A percentile compares a stretch with the other conserved stretches of the same genome.
These are phyloP conservation scores for Clonostachys byssicola DNA, from an alignment of 2,329 filamentous ascomycete species.

Conservation along the genomic window DNA sequence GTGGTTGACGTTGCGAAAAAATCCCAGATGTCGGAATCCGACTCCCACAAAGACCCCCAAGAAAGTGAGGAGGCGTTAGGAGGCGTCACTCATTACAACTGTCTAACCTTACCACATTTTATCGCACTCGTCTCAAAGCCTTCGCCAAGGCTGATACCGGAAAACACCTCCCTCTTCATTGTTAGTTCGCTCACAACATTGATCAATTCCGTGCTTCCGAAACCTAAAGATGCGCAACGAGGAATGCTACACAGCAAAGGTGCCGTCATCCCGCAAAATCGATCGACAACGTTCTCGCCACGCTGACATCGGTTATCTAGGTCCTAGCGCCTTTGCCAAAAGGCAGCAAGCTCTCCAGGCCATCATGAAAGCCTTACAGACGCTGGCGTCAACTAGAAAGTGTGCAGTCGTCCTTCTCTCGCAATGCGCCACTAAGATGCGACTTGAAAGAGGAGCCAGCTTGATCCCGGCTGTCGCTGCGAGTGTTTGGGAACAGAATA, in stretches of 20 bases:
- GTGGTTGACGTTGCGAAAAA: constrained; percentile 12
- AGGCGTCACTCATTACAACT: constrained; percentile 43
- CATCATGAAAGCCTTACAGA: constrained; percentile 68
- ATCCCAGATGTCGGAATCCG: constrained; percentile 9
- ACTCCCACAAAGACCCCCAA: neutral
- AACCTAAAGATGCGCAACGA: constrained; percentile 36
- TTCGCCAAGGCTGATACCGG: constrained; percentile 58
- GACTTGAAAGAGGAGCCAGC: constrained; percentile 59
- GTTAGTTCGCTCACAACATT: constrained; percentile 76
- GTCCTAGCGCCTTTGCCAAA: constrained; percentile 30
- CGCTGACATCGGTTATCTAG: constrained; percentile 11
- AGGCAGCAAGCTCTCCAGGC: constrained; percentile 51
- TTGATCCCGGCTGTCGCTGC: constrained; percentile 73
- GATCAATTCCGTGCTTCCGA: constrained; percentile 73
- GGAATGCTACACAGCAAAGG: constrained; percentile 32
- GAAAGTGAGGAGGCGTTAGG: neutral
- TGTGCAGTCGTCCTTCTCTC: constrained; percentile 73
- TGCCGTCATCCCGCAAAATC: constrained; percentile 5
- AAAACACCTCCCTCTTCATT: constrained; percentile 63
- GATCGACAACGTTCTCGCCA: neutral
- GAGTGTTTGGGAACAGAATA: constrained; percentile 73
- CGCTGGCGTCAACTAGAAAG: constrained; percentile 68
- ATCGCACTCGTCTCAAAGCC: constrained; percentile 71
- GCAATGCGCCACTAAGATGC: constrained; percentile 80
- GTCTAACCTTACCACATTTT: constrained; percentile 63